A percentile compares a stretch with the other conserved stretches of the same genome.
These are phyloP conservation scores for Hepatocystis sp. DNA, from an alignment of 169 alveolate genomes.

Conservation along the genomic window DNA sequence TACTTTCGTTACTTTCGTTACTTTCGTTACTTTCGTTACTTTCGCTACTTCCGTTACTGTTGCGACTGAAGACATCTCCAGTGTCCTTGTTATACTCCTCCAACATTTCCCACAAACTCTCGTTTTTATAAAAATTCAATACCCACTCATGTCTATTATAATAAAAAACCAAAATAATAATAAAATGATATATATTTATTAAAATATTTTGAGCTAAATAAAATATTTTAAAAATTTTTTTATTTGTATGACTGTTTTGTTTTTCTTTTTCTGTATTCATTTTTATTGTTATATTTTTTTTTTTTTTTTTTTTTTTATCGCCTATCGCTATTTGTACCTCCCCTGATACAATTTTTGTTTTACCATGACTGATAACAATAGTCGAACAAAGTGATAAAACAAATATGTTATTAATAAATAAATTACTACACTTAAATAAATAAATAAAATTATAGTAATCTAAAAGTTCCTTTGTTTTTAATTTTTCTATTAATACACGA, in stretches of 20 bases:
- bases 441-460: slow-evolving; percentile 32
- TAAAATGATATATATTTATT: neutral
- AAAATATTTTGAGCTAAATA: neutral
- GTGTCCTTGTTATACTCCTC: too few species aligned
- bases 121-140: too few species aligned
- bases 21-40: neutral
- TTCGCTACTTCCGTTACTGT: neutral
- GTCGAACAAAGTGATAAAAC: slow-evolving; percentile 29
- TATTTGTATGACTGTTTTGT: neutral
- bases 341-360: neutral
- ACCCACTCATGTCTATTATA: slow-evolving; percentile 2
- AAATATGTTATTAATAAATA: slow-evolving; percentile 38
- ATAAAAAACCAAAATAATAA: slow-evolving; percentile 23
- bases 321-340: neutral
- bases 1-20: too few species aligned
- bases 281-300: too few species aligned
- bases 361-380: neutral
- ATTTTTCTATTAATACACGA: slow-evolving; percentile 19
- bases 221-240: neutral
- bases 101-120: too few species aligned
- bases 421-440: slow-evolving; percentile 19
- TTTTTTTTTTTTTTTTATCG: neutral
- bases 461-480: slow-evolving; percentile 29
- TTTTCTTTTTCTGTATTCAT: neutral
- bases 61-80: too few species aligned